Conservation (phyloP, 345 rosid genomes). For the Lepidium didymum region DNA sequence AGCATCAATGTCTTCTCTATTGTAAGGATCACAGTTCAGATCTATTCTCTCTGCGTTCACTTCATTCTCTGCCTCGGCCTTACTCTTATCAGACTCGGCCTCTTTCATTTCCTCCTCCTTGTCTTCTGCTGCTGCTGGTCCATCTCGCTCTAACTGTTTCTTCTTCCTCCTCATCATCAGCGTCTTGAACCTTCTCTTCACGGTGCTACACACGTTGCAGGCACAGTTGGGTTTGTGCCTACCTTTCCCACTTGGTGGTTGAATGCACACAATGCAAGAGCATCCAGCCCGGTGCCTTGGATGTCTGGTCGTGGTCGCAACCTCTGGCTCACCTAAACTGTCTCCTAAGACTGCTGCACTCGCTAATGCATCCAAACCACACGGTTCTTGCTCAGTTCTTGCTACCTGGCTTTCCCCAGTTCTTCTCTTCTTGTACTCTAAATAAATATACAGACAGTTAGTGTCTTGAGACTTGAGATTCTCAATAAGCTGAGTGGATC, state of each 20-base stretch:
- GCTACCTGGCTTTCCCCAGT: constrained; percentile 32
- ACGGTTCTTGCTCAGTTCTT: constrained; percentile 37
- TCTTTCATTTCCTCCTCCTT: constrained; percentile 19
- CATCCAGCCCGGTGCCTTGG: constrained; percentile 96
- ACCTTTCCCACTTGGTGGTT: constrained; percentile 96
- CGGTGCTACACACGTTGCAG: constrained; percentile 90
- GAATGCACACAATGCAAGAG: constrained; percentile 94
- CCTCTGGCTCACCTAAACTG: constrained; percentile 43
- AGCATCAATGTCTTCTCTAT: constrained; percentile 11
- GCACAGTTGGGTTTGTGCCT: constrained; percentile 73
- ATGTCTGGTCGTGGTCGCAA: constrained; percentile 84
- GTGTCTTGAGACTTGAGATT: background rate
- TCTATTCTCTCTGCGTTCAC: constrained; percentile 25
- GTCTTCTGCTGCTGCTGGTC: constrained; percentile 28
- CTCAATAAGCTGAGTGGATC: background rate
- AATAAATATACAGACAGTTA: constrained; percentile 2
- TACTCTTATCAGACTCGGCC: constrained; percentile 31
- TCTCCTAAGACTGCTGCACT: constrained; percentile 79
- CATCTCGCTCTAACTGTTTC: constrained; percentile 66
- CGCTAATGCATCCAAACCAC: constrained; percentile 80
- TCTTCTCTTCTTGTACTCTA: constrained; percentile 60
- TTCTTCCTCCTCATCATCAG: constrained; percentile 84
- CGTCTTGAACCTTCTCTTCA: constrained; percentile 86
- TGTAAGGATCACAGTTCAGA: constrained; percentile 31
- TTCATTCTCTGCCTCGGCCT: constrained; percentile 31